Base-by-base conservation (phyloP, 495 filamentous ascomycete species). In the Daldinia childiae region DNA sequence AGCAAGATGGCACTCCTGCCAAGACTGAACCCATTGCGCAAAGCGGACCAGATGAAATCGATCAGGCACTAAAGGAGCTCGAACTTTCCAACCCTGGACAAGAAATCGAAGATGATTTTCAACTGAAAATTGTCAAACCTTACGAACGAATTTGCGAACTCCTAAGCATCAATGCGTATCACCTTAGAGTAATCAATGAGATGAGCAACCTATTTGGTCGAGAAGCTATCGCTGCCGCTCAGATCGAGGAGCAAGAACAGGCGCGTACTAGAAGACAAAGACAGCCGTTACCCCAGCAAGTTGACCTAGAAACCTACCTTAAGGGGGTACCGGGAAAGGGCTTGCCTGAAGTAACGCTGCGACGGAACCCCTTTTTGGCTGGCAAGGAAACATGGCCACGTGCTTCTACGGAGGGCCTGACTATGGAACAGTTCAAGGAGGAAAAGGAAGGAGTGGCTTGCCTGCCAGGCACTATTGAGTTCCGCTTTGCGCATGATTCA, bases 181-280 rank as follows among this genome's bases (percentile, higher is more conserved):
- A 92, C 69, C 87, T 99, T 11, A 97, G 96, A 76, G 91, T 91
- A 14, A 85, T 87, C 6, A 96, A 97, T 71, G 95, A 99, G 80
- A 98, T 99, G 94, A 90, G 92, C 45, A 89, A 88, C 66, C 80
- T 99, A 2, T 99, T 99, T 80, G 95, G 95, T 0, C 90, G 90
- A 62, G 88, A 91, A 29, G 91, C 91, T 9, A 81, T 95, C 61
- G 88, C 92, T 51, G 85, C 86, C 17, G 87, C 88, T 15, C 82
- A 87, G 29, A 80, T 85, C 27, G 87, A 86, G 26, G 82, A 85
- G 58, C 77, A 85, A 51, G 85, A 89, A 74, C 86, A 64, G 68
- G 71, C 30, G 65, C 74, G 66, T 74, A 67, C 62, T 65, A 74
- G 61, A 74, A 79, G 55, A 84, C 86, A 54, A 79, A 86, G 61